Evolutionary conservation across 2,329 filamentous ascomycete genomes (phyloP).

Genomic region (Kalmusia sp.): DNA sequence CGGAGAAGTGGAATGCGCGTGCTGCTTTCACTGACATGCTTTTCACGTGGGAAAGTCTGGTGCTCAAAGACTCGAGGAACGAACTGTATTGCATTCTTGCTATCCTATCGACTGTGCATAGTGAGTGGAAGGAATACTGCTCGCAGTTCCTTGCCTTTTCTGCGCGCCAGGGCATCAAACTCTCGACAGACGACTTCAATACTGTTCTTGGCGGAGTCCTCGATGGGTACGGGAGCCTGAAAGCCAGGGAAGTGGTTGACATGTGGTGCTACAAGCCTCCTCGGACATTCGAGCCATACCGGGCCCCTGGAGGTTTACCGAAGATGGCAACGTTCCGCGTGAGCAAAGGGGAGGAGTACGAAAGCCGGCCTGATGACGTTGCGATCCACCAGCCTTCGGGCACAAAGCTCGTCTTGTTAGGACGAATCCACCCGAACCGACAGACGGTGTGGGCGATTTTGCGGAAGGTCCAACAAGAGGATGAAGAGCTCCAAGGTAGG

Average conservation of each 20-base stretch:
- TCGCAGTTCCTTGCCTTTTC: conserved; percentile 39
- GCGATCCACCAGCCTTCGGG: conserved; percentile 37
- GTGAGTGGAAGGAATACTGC: conserved; percentile 35
- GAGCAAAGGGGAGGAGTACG: conserved; percentile 31
- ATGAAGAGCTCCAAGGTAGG: conserved; percentile 23
- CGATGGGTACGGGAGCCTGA: conserved; percentile 54
- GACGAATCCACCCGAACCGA: conserved; percentile 38
- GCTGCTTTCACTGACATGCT: conserved; percentile 36
- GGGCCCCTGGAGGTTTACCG: conserved; percentile 41
- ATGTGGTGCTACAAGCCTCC: conserved; percentile 50
- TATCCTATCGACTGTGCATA: conserved; percentile 38
- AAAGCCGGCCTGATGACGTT: conserved; percentile 36
- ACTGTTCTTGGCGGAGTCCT: conserved; percentile 62
- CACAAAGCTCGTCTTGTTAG: conserved; percentile 33
- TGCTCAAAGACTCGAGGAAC: conserved; percentile 29
- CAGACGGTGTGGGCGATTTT: conserved; percentile 43
- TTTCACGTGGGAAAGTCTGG: conserved; percentile 38
- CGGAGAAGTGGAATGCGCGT: conserved; percentile 21
- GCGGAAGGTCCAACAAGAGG: conserved; percentile 41
- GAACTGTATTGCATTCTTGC: conserved; percentile 40
- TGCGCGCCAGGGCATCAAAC: conserved; percentile 29
- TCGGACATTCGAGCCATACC: conserved; percentile 29
- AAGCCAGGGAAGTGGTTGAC: conserved; percentile 57
- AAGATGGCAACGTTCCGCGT: conserved; percentile 36
- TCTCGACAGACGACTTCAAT: conserved; percentile 56